Evolutionary conservation across 2,329 filamentous ascomycete genomes (phyloP), one percentile per base, ranked within the genome.

Genomic region (Botrytis paeoniae): DNA sequence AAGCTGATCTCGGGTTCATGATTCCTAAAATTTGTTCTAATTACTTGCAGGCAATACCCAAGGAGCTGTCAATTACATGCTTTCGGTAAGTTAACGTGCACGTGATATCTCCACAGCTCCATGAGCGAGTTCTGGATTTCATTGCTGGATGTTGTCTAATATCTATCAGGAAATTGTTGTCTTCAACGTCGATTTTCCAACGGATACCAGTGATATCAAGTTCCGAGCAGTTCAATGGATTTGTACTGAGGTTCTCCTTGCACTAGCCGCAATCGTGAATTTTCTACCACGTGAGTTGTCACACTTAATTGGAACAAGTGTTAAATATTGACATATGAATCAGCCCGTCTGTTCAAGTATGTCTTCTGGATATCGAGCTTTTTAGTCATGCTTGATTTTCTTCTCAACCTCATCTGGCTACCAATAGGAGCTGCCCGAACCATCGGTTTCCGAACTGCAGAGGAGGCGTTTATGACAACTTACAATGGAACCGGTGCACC

Each of bases 361-460:
- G 45, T 75, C 22, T 75, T 75, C 54, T 73, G 74, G 71, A n/a
- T 70, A 29, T 73, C 74, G 29, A 73, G 74, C 41, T 71, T 66
- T 32, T 62, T 75, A 29, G 74, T 75, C 37, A 69, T 59, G 37
- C 68, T 75, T 54, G 74, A 75, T 35, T 73, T 75, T 14, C 8
- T 75, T 25, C 73, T 75, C n/a, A 75, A 75, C 29, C 39, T 75
- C 32, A 73, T 75, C 45, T 75, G 74, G 74, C 39, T 75, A 12
- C 74, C 74, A 18, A 74, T 75, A 29, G 73, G 73, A 43, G 71
- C 71, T 39, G 64, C 70, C 39, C 59, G 54, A 35, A 74, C 74
- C 10, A 74, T 73, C 41, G 74, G 74, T 9, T 75, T 75, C 70
- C 74, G 71, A 22, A 45, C 74, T 25, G 70, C 74, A n/a, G 61